These are phyloP conservation scores for Stemphylium vesicarium DNA, from an alignment of 2,329 filamentous ascomycete genomes.

Conservation along the genomic window DNA sequence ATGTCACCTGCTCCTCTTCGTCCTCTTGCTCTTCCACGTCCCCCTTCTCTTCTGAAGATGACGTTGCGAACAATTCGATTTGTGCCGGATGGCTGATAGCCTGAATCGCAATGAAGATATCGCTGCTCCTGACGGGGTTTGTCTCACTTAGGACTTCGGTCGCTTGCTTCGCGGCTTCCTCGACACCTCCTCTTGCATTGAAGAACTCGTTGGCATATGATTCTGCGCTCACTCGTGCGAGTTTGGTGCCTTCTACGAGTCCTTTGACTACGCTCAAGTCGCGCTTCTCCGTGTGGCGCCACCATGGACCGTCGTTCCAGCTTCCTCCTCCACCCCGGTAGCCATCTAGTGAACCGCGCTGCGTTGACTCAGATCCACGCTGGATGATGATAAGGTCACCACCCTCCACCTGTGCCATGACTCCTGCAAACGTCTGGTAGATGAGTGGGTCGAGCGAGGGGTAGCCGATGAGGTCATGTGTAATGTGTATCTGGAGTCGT, in stretches of 20 bases:
- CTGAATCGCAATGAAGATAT: constrained; percentile 96
- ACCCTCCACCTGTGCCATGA: constrained; percentile 99
- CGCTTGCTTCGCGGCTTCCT: constrained; percentile 79
- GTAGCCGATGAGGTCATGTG: constrained; percentile 93
- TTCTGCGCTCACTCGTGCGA: constrained; percentile 88
- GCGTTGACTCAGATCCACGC: constrained; percentile 83
- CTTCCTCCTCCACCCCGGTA: constrained; percentile 65
- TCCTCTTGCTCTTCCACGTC: constrained; percentile 63
- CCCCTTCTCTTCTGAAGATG: constrained; percentile 59
- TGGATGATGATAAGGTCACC: constrained; percentile 94
- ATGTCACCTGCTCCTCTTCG: constrained; percentile 69
- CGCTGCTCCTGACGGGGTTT: constrained; percentile 89
- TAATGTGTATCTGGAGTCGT: constrained; percentile 94
- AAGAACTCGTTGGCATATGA: constrained; percentile 88
- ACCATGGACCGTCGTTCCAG: constrained; percentile 97
- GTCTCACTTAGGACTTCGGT: constrained; percentile 79
- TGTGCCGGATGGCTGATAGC: constrained; percentile 73
- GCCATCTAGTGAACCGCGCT: constrained; percentile 67
- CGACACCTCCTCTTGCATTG: constrained; percentile 75
- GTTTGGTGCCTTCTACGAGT: constrained; percentile 84
- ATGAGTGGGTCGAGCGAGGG: constrained; percentile 92
- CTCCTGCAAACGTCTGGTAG: constrained; percentile 87
- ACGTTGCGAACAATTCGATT: constrained; percentile 69
- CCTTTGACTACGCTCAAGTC: constrained; percentile 82
- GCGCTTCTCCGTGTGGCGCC: constrained; percentile 75